Evolutionary conservation across 139 green algal genomes (phyloP).

Genomic region (Picochlorum sp.): DNA sequence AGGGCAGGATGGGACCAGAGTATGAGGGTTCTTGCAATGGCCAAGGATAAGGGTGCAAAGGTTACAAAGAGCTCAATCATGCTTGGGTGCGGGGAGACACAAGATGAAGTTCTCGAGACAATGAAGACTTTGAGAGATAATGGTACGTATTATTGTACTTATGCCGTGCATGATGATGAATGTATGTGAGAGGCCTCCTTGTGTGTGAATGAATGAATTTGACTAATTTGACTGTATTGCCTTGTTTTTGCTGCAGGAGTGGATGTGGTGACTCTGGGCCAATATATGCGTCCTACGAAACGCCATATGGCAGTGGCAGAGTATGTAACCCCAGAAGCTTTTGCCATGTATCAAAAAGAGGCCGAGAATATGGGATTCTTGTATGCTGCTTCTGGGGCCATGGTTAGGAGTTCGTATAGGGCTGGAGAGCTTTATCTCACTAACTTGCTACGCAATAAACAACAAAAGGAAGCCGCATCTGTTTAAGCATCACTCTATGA

Average conservation of each 20-base stretch:
- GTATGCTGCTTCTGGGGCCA: slow-evolving; percentile 86
- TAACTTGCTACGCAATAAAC: slow-evolving; percentile 5
- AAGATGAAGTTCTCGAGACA: slow-evolving; percentile 43
- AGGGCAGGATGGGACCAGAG: slow-evolving; percentile 85
- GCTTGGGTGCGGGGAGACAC: slow-evolving; percentile 76
- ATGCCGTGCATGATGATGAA: not conserved
- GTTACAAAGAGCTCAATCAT: slow-evolving; percentile 97
- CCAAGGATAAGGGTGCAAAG: slow-evolving; percentile 65
- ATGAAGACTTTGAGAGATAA: slow-evolving; percentile 41
- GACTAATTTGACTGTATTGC: no score
- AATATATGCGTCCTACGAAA: slow-evolving; percentile 98
- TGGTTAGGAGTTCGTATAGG: slow-evolving; percentile 91
- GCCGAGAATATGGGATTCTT: slow-evolving; percentile 80
- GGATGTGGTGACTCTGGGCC: slow-evolving; percentile 95
- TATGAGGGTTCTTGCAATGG: slow-evolving; percentile 63
- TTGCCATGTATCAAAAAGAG: slow-evolving; percentile 66
- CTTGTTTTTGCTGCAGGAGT: slow-evolving; percentile 48
- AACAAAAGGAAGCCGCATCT: not conserved
- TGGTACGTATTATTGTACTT: not conserved
- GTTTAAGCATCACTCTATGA: not conserved
- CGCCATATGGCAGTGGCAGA: slow-evolving; percentile 94
- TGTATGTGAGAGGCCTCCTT: not conserved
- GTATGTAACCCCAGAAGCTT: slow-evolving; percentile 95
- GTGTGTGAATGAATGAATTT: not conserved
- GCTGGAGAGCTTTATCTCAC: slow-evolving; percentile 49